Base-by-base conservation (phyloP, 2,329 filamentous ascomycete species). In the Pezizomycotina sp. region DNA sequence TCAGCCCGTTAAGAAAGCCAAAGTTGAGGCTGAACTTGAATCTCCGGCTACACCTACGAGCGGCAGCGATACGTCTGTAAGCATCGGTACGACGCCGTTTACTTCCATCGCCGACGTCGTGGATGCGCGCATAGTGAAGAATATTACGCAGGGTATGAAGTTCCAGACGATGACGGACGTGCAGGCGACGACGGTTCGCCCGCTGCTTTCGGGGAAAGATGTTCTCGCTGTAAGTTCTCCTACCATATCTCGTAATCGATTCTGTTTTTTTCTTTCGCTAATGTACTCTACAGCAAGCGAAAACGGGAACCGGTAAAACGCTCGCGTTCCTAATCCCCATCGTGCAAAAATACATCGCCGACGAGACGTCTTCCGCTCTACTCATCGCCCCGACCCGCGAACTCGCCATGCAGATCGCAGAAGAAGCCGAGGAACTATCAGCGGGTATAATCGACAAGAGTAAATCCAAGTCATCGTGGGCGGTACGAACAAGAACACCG, bases 251-350 rank as follows among this genome's bases (percentile, higher is more conserved):
- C 34, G 34, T 25, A 18, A 16, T 25, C 38, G 19, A 27, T 8
- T 36, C 20, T 47, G 29, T 38, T 5, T 22, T 22, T 31, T 10
- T 31, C 23, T 20, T 38, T 16, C 18, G 31, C 22, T 18, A 12
- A 22, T 36, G 14, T 42, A 50, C 43, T 52, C 35, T 38, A 43
- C 52, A 81, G 77, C 89, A 95, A 62, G 89, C 89, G 42, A 92
- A 81, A 61, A 98, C 89, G 5, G 89, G 89, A 55, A 95, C 89
- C 4, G 89, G 89, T 55, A 98, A 98, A 62, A 98, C 89, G 0
- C 62, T 95, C 38, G 89, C 81, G 22, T 98, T 95, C 63, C 66
- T 98, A 15, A 60, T 95, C 5, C 89, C 89, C 32, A 23, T 62
- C 55, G 42, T 47, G n/a, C n/a, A n/a, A n/a, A n/a, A n/a, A n/a